These are phyloP conservation scores for Colletotrichum musicola DNA, from an alignment of 2,329 filamentous ascomycete species.

Conservation along the genomic window DNA sequence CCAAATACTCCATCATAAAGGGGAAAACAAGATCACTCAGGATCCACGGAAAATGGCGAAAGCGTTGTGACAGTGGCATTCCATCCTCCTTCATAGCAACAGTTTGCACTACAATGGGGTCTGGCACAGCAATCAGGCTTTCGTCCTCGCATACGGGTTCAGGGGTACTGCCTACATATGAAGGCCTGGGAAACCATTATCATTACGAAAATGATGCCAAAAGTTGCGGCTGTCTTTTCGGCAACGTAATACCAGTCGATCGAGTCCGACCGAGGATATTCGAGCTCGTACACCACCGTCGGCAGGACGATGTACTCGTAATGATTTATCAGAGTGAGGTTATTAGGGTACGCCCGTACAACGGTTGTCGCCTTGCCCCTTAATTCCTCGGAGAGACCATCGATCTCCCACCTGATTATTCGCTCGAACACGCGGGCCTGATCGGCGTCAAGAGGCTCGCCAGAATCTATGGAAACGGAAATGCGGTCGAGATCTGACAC, in stretches of 20 bases:
- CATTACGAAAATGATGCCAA: conserved; percentile 83
- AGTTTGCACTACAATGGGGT: conserved; percentile 78
- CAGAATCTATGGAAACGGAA: conserved; percentile 71
- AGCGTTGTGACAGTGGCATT: conserved; percentile 70
- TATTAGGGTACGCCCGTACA: conserved; percentile 73
- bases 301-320: conserved; percentile 81
- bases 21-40: conserved; percentile 82
- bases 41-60: conserved; percentile 79
- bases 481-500: conserved; percentile 70
- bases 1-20: conserved; percentile 81
- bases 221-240: conserved; percentile 77
- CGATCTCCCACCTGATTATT: conserved; percentile 77
- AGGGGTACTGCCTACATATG: conserved; percentile 63
- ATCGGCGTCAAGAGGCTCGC: conserved; percentile 68
- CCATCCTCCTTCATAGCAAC: conserved; percentile 76
- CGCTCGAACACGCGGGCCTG: conserved; percentile 74
- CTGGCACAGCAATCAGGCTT: conserved; percentile 43
- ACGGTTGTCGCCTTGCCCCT: conserved; percentile 68
- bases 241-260: conserved; percentile 82
- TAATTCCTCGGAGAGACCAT: conserved; percentile 73
- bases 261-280: conserved; percentile 76
- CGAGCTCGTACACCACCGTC: conserved; percentile 83
- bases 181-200: conserved; percentile 81
- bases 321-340: conserved; percentile 74
- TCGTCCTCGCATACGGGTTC: background rate